Conservation (phyloP, 2,329 filamentous ascomycete genomes). For the Trichophaea hybrida region DNA sequence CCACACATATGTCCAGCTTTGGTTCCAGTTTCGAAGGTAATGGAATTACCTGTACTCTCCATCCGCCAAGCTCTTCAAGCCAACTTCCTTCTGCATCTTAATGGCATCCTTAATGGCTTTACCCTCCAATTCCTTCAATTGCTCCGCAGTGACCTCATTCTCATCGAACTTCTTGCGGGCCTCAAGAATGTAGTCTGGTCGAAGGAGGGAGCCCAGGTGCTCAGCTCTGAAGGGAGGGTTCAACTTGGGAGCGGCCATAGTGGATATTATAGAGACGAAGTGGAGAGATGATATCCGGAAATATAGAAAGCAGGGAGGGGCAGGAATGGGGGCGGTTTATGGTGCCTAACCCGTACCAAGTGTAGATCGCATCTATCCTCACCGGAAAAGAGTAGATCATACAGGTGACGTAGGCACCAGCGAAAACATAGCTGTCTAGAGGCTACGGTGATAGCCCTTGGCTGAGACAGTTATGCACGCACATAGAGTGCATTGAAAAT, state of each 20-base stretch:
- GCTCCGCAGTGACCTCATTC: constrained; percentile 40
- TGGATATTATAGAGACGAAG: neutral
- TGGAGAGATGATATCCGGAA: neutral
- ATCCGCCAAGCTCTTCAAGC: constrained; percentile 50
- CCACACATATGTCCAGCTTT: neutral
- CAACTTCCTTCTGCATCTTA: constrained; percentile 47
- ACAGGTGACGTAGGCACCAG: neutral
- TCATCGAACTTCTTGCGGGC: constrained; percentile 44
- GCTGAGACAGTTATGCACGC: neutral
- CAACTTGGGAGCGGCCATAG: constrained; percentile 2
- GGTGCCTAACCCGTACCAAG: neutral
- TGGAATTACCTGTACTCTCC: constrained; percentile 48
- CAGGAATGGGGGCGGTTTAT: neutral
- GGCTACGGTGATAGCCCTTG: neutral
- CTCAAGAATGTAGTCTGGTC: constrained; percentile 47
- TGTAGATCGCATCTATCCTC: neutral
- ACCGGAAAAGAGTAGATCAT: neutral
- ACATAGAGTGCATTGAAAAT: too few species aligned
- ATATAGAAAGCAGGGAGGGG: neutral
- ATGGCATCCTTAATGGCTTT: constrained; percentile 51
- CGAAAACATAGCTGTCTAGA: neutral
- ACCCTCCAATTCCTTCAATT: constrained; percentile 49
- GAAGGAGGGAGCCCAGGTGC: constrained; percentile 56
- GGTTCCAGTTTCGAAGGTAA: constrained; percentile 21
- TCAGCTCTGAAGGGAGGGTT: constrained; percentile 54